phyloP scores from a whole-genome alignment of 768 basidiomycete species.

The Boletus sp. region DNA sequence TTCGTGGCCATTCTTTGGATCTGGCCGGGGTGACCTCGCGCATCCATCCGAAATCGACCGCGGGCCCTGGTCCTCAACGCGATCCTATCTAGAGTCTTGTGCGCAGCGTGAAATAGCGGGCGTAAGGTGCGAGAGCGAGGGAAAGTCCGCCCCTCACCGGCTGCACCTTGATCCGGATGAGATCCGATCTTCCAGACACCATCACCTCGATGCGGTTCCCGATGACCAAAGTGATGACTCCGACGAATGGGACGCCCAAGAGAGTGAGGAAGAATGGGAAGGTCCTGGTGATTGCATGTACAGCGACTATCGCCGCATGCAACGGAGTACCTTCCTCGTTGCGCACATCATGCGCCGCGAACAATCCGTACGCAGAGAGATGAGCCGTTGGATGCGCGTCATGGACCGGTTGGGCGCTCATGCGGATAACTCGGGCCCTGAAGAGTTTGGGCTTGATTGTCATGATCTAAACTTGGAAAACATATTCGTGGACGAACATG shows the following conservation, averaged over 20 bases:
- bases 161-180: constrained; percentile 81
- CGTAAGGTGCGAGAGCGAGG: constrained; percentile 77
- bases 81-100: constrained; percentile 63
- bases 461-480: constrained; percentile 87
- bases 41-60: constrained; percentile 71
- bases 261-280: constrained; percentile 74
- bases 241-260: constrained; percentile 75
- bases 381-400: constrained; percentile 63
- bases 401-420: constrained; percentile 55
- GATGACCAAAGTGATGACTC: constrained; percentile 74
- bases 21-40: constrained; percentile 67
- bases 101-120: constrained; percentile 66
- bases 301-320: constrained; percentile 77
- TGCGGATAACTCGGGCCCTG: constrained; percentile 32
- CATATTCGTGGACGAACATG: constrained; percentile 71
- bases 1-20: constrained; percentile 90
- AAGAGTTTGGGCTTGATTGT: constrained; percentile 77
- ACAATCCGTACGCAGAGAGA: constrained; percentile 61
- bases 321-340: constrained; percentile 73
- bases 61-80: constrained; percentile 69
- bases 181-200: constrained; percentile 67
- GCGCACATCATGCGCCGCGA: constrained; percentile 67
- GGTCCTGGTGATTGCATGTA: constrained; percentile 79
- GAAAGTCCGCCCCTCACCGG: constrained; percentile 68
- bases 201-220: constrained; percentile 61